phyloP scores from a whole-genome alignment of 202 grass and related monocot species.

The Panicum hallii region DNA sequence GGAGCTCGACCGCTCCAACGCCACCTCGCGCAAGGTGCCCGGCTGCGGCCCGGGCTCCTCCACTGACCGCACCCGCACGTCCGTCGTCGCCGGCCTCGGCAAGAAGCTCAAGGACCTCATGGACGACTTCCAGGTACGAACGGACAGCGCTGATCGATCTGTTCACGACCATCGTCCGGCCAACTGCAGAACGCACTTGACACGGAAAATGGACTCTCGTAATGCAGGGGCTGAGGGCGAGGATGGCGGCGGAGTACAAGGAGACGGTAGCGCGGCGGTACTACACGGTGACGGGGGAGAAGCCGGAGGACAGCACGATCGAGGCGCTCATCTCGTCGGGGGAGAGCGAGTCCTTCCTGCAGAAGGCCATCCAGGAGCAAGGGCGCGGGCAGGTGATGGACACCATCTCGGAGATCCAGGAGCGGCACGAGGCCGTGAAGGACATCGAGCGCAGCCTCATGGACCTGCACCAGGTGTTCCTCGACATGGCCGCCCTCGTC shows the following conservation, averaged over 20 bases:
- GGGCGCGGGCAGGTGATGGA: constrained; percentile 92
- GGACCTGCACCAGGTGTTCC: constrained; percentile 98
- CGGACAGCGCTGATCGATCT: no score
- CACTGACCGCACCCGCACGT: constrained; percentile 68
- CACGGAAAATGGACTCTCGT: no score
- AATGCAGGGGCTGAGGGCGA: constrained; percentile 56
- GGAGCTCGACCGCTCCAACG: constrained; percentile 68
- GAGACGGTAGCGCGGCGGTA: constrained; percentile 85
- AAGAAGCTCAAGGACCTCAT: constrained; percentile 94
- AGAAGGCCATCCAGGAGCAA: constrained; percentile 95
- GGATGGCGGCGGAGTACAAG: constrained; percentile 85
- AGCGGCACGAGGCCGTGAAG: constrained; percentile 94
- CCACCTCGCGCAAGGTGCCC: constrained; percentile 54
- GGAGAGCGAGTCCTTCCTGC: constrained; percentile 87
- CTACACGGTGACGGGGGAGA: constrained; percentile 85
- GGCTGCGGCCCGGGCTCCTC: constrained; percentile 89
- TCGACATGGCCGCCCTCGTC: constrained; percentile 93
- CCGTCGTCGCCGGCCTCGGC: constrained; percentile 82
- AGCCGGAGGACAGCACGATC: constrained; percentile 75
- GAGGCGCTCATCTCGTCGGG: constrained; percentile 80
- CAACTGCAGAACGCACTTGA: no score
- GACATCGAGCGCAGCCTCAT: constrained; percentile 96
- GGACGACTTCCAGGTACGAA: constrained; percentile 79
- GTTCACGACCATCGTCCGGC: no score
- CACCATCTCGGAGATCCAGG: constrained; percentile 93